Evolutionary conservation across 148 eudicot genomes (phyloP), one percentile per base, ranked within the genome.

Genomic region (Gaultheria prostrata): DNA sequence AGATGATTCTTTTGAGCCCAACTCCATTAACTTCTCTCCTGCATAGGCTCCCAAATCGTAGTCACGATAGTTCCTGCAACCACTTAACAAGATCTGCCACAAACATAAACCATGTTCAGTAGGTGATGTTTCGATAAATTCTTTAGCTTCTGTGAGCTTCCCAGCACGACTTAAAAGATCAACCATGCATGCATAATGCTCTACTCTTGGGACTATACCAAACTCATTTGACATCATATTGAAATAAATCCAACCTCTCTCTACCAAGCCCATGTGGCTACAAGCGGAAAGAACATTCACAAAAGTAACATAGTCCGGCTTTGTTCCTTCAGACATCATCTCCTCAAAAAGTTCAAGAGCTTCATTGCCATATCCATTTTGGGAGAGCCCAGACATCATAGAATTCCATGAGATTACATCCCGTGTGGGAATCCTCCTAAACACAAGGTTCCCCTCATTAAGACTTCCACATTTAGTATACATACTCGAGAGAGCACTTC

Each of bases 21-120:
- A 84, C 77, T 90, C 90, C 93, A 92, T 89, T 63, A 92, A 20
- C 48, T 83, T 90, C 82, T 92, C 94, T 45, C 94, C 93, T 33
- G 93, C 93, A 88, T 92, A 90, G n/a, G 92, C 93, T 86, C 94
- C 93, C 79, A 92, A 76, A 82, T 89, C 93, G 82, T 89, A 90
- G 76, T 89, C 81, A 46, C 87, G 80, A 77, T 89, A 84, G 82
- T 89, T 92, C 51, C 87, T 79, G 82, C 92, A 92, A 67, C 90
- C 93, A 88, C 94, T 86, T 78, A 92, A 86, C 74, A 92, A 80
- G 73, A 89, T 88, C 56, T 91, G 85, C 94, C 94, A 92, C 59
- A 92, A 83, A 84, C 91, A 87, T 85, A 88, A 86, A 2, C 92
- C 94, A 83, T 92, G 94, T n/a, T 90, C 92, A 43, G 88, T 35